Evolutionary conservation across 257 asterid genomes (phyloP).

Genomic region (Solanum pimpinellifolium): DNA sequence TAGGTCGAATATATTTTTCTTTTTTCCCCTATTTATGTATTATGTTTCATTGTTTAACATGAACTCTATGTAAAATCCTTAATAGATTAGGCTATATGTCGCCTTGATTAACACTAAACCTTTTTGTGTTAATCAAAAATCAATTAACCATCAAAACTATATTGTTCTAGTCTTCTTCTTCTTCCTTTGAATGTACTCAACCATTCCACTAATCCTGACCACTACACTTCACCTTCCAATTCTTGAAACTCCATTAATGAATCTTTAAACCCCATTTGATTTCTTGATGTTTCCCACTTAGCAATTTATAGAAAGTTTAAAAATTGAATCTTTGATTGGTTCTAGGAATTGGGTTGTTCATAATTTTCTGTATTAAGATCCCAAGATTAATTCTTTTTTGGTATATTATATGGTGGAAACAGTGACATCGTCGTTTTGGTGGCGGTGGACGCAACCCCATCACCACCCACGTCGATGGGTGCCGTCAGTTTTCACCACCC

Average conservation of each 20-base stretch:
- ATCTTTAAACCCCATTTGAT: background rate
- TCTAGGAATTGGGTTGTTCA: background rate
- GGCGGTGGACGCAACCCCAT: slow-evolving; percentile 10
- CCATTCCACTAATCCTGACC: slow-evolving; percentile 17
- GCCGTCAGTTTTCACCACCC: slow-evolving; percentile 16
- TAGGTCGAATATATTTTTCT: too few relatives aligned
- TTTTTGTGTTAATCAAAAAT: background rate
- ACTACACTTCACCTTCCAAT: slow-evolving; percentile 27
- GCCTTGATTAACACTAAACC: background rate
- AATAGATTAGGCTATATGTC: background rate
- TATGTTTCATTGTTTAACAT: background rate
- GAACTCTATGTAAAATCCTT: background rate
- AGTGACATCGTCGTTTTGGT: slow-evolving; percentile 5
- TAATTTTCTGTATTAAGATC: background rate
- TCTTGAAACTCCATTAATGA: background rate
- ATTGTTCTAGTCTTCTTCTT: background rate
- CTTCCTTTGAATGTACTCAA: slow-evolving; percentile 42
- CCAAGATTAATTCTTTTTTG: background rate
- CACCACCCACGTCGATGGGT: slow-evolving; percentile 22
- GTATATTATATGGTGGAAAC: slow-evolving; percentile 12
- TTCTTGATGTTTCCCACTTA: background rate
- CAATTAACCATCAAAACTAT: background rate
- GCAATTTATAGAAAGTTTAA: background rate
- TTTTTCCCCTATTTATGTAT: too few relatives aligned
- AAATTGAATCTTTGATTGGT: background rate